Conservation (phyloP, 805 yeast genomes). For the Monosporozyma servazzii region DNA sequence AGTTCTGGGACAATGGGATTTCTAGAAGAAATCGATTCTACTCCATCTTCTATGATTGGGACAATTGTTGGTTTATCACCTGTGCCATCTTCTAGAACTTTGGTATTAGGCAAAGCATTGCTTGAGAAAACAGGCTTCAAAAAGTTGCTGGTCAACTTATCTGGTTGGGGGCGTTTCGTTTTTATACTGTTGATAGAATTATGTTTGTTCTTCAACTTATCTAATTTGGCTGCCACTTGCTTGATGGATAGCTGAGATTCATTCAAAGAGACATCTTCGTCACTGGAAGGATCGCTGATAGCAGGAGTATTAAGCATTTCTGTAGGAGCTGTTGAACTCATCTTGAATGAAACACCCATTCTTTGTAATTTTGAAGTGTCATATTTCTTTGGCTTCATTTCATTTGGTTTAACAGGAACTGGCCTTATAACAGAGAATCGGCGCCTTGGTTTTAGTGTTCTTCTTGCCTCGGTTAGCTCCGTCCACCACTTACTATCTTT, state of each 20-base stretch:
- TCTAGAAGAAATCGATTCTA: conserved; percentile 4
- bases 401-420: conserved; percentile 14
- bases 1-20: conserved; percentile 18
- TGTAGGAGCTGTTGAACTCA: conserved; percentile 52
- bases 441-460: conserved; percentile 21
- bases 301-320: conserved; percentile 23
- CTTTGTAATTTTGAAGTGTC: conserved; percentile 58
- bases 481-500: conserved; percentile 81
- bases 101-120: conserved; percentile 60
- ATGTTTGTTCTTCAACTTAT: background rate
- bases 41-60: conserved; percentile 33
- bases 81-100: conserved; percentile 55
- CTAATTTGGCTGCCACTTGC: conserved; percentile 8
- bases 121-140: conserved; percentile 58
- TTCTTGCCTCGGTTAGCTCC: conserved; percentile 52
- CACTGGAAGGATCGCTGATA: conserved; percentile 23
- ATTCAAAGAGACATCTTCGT: conserved; percentile 20
- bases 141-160: conserved; percentile 7
- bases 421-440: conserved; percentile 28
- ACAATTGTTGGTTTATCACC: conserved; percentile 61
- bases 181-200: background rate
- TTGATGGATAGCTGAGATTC: conserved; percentile 9
- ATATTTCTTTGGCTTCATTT: conserved; percentile 21
- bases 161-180: background rate
- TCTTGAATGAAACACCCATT: conserved; percentile 68